Evolutionary conservation across 139 green algal species (phyloP).

Genomic region (Trebouxia sp.): DNA sequence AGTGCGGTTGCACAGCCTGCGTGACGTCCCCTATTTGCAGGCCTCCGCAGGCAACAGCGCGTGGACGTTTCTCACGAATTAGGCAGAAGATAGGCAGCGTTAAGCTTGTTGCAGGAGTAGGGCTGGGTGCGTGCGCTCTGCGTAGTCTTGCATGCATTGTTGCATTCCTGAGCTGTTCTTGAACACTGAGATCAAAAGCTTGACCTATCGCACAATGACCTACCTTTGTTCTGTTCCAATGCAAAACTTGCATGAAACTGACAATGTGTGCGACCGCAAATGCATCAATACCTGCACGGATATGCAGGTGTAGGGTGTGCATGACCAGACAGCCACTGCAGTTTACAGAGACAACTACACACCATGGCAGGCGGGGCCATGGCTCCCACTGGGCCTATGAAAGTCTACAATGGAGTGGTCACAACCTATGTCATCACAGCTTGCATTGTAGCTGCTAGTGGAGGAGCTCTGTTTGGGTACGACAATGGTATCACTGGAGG

Average conservation of each 20-base stretch:
- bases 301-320: slow-evolving; percentile 16
- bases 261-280: too few relatives aligned
- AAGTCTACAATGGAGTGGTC: slow-evolving; percentile 25
- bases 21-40: too few relatives aligned
- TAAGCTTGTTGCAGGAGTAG: too few relatives aligned
- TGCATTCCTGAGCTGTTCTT: neutral
- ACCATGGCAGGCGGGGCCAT: slow-evolving; percentile 26
- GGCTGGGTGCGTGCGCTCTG: too few relatives aligned
- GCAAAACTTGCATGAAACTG: neutral
- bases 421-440: slow-evolving; percentile 36
- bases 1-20: too few relatives aligned
- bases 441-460: slow-evolving; percentile 38
- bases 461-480: slow-evolving; percentile 37
- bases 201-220: neutral
- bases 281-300: neutral
- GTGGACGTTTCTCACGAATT: too few relatives aligned
- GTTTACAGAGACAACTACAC: neutral
- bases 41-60: too few relatives aligned
- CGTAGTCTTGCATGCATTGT: too few relatives aligned
- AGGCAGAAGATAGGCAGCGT: too few relatives aligned
- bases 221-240: too few relatives aligned
- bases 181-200: neutral
- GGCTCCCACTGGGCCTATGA: slow-evolving; percentile 17
- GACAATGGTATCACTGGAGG: slow-evolving; percentile 42
- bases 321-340: neutral